Conservation (phyloP, 1,139 yeast genomes). For the Suhomyces chickasaworum region DNA sequence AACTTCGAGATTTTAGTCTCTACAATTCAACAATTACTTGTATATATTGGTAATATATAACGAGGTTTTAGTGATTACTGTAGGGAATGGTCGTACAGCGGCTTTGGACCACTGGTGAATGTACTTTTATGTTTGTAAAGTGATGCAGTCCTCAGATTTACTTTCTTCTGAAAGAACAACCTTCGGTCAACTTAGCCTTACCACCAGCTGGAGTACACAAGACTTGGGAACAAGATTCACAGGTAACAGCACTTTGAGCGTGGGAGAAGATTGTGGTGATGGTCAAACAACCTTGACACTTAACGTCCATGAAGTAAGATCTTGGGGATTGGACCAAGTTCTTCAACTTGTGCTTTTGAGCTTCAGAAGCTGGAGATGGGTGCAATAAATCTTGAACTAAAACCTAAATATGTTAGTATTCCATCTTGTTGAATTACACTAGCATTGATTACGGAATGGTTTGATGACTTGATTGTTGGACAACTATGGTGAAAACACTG, state of each 20-base stretch:
- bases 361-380: conserved; percentile 97
- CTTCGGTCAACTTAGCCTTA: conserved; percentile 99
- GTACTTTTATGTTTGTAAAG: conserved; percentile 12
- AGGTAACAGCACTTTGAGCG: conserved; percentile 99
- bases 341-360: conserved; percentile 96
- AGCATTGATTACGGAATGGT: neutral
- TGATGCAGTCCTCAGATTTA: conserved; percentile 41
- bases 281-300: conserved; percentile 98
- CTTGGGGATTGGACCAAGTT: conserved; percentile 96
- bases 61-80: conserved; percentile 10
- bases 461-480: neutral
- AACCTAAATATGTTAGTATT: conserved; percentile 28
- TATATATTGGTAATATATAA: conserved; percentile 13
- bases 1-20: too few relatives aligned
- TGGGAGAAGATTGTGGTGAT: conserved; percentile 99
- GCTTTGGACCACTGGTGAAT: conserved; percentile 5
- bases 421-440: neutral
- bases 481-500: too few relatives aligned
- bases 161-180: conserved; percentile 99
- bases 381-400: conserved; percentile 57
- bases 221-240: conserved; percentile 98
- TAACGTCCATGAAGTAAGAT: conserved; percentile 99
- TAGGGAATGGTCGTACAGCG: conserved; percentile 11
- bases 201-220: conserved; percentile 99
- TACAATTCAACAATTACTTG: conserved; percentile 2